Evolutionary conservation across 768 basidiomycete genomes (phyloP).

Genomic region (Tubosaeta sp.): DNA sequence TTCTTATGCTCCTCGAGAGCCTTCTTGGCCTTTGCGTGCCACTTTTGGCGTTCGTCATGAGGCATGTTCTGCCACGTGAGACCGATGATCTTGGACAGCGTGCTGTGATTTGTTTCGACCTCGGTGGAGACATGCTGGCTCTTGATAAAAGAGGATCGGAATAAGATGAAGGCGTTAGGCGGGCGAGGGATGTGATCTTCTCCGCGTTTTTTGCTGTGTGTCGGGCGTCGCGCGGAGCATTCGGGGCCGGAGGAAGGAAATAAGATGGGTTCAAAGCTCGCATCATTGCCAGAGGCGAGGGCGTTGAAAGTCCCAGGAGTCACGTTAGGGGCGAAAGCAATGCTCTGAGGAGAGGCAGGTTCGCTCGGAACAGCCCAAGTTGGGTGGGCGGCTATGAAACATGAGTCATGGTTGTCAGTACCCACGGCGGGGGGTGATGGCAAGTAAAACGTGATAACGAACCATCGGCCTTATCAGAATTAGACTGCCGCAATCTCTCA

Average conservation of each 20-base stretch:
- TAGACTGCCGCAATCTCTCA: constrained; percentile 37
- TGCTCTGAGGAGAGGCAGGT: constrained; percentile 32
- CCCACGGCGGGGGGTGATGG: neutral
- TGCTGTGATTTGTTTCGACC: constrained; percentile 80
- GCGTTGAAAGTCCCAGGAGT: constrained; percentile 58
- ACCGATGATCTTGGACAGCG: constrained; percentile 81
- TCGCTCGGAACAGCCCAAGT: constrained; percentile 46
- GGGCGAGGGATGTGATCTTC: constrained; percentile 79
- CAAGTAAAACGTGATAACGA: constrained; percentile 8
- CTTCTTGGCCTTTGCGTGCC: constrained; percentile 72
- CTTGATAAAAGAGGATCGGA: constrained; percentile 80
- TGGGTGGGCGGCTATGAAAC: constrained; percentile 36
- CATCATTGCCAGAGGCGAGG: constrained; percentile 35
- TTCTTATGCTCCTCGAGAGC: constrained; percentile 72
- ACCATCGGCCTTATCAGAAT: constrained; percentile 36
- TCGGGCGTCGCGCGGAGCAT: constrained; percentile 37
- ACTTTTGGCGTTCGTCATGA: constrained; percentile 68
- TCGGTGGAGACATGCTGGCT: constrained; percentile 70
- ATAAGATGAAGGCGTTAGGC: constrained; percentile 84
- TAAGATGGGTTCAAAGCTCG: constrained; percentile 44
- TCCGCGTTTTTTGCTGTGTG: constrained; percentile 67
- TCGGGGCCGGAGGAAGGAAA: constrained; percentile 50
- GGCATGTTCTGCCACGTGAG: constrained; percentile 79
- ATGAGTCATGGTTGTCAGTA: constrained; percentile 13
- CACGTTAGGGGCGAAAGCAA: constrained; percentile 56